Conservation (phyloP, 345 rosid genomes). For the Dipteronia dyeriana region DNA sequence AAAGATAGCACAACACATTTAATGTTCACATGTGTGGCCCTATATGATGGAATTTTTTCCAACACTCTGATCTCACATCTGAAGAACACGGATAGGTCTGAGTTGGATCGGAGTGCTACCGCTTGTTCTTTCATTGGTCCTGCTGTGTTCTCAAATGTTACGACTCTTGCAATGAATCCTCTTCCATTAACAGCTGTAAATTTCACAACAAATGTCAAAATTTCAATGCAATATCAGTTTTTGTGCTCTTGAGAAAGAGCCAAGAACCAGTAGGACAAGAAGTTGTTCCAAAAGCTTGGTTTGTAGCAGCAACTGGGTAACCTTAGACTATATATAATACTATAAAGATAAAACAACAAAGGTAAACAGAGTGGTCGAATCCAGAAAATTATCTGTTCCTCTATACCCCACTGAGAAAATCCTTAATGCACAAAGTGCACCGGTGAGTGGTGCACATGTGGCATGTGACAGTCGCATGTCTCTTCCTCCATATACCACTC, state of each 20-base stretch:
- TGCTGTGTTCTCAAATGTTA: slow-evolving; percentile 84
- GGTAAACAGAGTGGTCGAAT: neutral
- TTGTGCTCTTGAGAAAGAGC: too few species aligned
- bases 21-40: too few species aligned
- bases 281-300: neutral
- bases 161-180: slow-evolving; percentile 80
- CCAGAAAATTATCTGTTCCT: too few species aligned
- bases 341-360: neutral
- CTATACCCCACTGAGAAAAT: too few species aligned
- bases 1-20: too few species aligned
- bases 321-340: neutral
- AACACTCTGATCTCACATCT: slow-evolving; percentile 59
- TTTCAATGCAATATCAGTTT: neutral
- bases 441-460: too few species aligned
- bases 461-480: too few species aligned
- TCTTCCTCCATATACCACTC: too few species aligned
- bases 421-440: too few species aligned
- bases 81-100: slow-evolving; percentile 68
- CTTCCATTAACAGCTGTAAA: slow-evolving; percentile 85
- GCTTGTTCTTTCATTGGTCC: slow-evolving; percentile 88
- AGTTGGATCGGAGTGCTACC: slow-evolving; percentile 72
- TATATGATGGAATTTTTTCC: too few species aligned
- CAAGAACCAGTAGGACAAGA: too few species aligned
- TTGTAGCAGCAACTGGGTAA: neutral
- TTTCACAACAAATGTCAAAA: neutral